Evolutionary conservation across 805 yeast species (phyloP).

Genomic region (Candida saitoana): DNA sequence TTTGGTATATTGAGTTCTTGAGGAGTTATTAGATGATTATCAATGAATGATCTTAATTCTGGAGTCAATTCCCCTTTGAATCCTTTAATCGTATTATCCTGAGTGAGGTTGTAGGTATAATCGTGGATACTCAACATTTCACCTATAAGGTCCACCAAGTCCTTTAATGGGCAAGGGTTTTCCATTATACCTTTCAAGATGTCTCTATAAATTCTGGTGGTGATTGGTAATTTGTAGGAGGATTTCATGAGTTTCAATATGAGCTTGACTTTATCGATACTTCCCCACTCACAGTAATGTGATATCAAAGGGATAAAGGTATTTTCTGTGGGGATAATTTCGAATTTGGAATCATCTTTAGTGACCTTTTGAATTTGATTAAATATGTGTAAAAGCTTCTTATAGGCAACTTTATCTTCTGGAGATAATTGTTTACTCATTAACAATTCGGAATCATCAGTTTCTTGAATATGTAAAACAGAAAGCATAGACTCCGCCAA

Average conservation of each 20-base stretch:
- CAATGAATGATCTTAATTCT: slow-evolving; percentile 12
- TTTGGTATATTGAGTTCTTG: slow-evolving; percentile 5
- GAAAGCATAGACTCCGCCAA: slow-evolving; percentile 12
- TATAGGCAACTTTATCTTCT: slow-evolving; percentile 18
- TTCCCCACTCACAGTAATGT: slow-evolving; percentile 10
- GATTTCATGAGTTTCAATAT: slow-evolving; percentile 17
- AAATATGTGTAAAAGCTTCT: slow-evolving; percentile 12
- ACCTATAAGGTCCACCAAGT: slow-evolving; percentile 11
- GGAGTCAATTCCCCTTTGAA: slow-evolving; percentile 11
- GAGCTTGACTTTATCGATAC: slow-evolving; percentile 11
- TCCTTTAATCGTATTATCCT: slow-evolving; percentile 7
- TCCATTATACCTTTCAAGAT: slow-evolving; percentile 16
- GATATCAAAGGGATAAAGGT: slow-evolving; percentile 22
- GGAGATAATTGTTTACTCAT: slow-evolving; percentile 9
- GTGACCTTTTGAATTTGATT: slow-evolving; percentile 14
- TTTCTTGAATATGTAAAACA: neutral
- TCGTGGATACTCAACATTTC: slow-evolving; percentile 16
- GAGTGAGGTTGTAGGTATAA: slow-evolving; percentile 6
- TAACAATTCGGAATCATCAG: slow-evolving; percentile 4
- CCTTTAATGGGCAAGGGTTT: slow-evolving; percentile 6
- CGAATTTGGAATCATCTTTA: slow-evolving; percentile 7
- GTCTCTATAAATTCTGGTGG: slow-evolving; percentile 25
- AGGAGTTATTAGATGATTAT: slow-evolving; percentile 10
- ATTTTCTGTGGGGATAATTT: slow-evolving; percentile 20
- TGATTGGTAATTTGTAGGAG: slow-evolving; percentile 24